phyloP scores from a whole-genome alignment of 2,329 filamentous ascomycete species.

The Verticillium longisporum region DNA sequence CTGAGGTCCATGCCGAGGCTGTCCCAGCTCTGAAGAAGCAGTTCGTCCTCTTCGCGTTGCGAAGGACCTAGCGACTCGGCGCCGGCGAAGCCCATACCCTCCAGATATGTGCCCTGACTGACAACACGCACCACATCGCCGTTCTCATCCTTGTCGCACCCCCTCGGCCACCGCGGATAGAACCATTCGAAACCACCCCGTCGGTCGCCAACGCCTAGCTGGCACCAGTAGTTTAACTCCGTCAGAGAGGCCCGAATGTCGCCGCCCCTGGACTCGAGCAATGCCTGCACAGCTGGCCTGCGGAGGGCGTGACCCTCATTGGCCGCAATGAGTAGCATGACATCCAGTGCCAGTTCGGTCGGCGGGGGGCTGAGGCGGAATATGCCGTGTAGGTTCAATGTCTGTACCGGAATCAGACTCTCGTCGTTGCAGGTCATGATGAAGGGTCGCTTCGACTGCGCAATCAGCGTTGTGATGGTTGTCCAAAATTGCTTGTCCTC shows the following conservation, averaged over 20 bases:
- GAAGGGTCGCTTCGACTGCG: constrained; percentile 83
- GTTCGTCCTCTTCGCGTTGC: constrained; percentile 49
- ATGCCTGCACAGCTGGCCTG: constrained; percentile 56
- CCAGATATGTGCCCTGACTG: constrained; percentile 71
- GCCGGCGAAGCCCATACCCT: constrained; percentile 71
- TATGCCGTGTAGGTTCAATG: constrained; percentile 76
- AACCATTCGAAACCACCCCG: constrained; percentile 89
- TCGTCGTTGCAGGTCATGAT: constrained; percentile 95
- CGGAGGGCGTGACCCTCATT: constrained; percentile 79
- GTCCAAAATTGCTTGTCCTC: constrained; percentile 95
- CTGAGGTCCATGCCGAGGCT: constrained; percentile 61
- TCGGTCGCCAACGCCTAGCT: constrained; percentile 87
- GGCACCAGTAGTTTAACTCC: constrained; percentile 94
- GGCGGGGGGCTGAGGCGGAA: constrained; percentile 68
- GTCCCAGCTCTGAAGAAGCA: constrained; percentile 57
- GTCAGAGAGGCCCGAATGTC: constrained; percentile 78
- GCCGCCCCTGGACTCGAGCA: constrained; percentile 62
- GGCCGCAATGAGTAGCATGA: constrained; percentile 75
- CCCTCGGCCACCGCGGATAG: constrained; percentile 67
- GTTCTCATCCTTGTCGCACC: constrained; percentile 59
- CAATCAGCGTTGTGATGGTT: constrained; percentile 70
- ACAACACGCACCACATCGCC: constrained; percentile 68
- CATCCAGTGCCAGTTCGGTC: constrained; percentile 64
- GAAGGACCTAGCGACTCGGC: constrained; percentile 44
- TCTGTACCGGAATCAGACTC: constrained; percentile 66